These are phyloP conservation scores for Paramecium bursaria DNA, from an alignment of 73 alveolate species.

Conservation along the genomic window DNA sequence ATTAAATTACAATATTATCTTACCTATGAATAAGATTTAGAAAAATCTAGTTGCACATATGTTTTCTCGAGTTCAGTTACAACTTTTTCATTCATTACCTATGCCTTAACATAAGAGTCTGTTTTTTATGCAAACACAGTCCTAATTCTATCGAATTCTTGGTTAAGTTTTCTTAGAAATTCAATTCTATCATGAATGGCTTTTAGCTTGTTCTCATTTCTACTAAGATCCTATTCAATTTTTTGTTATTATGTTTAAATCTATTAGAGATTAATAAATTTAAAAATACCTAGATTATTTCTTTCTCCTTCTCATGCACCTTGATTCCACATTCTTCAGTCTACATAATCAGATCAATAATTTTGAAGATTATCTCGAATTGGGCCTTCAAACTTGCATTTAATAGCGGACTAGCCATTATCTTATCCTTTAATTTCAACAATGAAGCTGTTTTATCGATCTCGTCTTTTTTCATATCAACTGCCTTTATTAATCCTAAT, in stretches of 20 bases:
- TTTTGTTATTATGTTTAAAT: not conserved
- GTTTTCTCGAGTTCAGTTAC: not conserved
- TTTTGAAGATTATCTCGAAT: not conserved
- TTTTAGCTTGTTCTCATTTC: not conserved
- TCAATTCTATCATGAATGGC: not conserved
- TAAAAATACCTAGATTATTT: not conserved
- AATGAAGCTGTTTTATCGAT: conserved; percentile 36
- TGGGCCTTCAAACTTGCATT: not conserved
- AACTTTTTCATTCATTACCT: conserved; percentile 27
- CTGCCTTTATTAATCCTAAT: conserved; percentile 43
- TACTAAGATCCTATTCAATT: not conserved
- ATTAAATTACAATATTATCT: too few relatives aligned
- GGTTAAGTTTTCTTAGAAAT: not conserved
- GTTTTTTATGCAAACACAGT: not conserved
- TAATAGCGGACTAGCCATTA: not conserved
- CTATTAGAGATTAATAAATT: not conserved
- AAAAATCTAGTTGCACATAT: conserved; percentile 14
- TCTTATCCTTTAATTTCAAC: conserved; percentile 6
- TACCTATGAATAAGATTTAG: too few relatives aligned
- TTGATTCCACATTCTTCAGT: not conserved
- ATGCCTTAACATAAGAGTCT: not conserved
- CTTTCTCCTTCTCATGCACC: not conserved
- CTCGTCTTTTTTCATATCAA: conserved; percentile 48
- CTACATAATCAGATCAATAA: conserved; percentile 17
- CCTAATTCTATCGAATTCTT: not conserved